Conservation (phyloP, 2,329 filamentous ascomycete species). For the Fonsecaea multimorphosa region DNA sequence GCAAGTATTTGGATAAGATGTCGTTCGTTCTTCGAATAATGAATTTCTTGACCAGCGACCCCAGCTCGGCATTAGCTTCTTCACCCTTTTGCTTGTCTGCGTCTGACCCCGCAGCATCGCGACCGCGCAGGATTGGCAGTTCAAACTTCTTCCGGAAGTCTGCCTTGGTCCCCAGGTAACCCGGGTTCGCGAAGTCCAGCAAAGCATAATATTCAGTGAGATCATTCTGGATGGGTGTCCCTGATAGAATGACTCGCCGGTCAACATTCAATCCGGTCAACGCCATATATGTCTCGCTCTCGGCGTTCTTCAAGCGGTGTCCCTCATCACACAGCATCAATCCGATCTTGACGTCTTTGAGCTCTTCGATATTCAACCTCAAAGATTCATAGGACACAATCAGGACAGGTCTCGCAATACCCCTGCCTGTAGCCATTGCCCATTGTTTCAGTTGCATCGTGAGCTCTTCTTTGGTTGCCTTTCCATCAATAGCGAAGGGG, state of each 20-base stretch:
- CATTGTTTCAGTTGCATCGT: conserved; percentile 90
- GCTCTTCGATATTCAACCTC: conserved; percentile 85
- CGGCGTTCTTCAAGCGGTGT: conserved; percentile 93
- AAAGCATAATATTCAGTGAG: conserved; percentile 97
- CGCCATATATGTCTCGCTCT: conserved; percentile 92
- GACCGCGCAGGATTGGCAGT: conserved; percentile 85
- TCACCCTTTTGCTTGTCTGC: conserved; percentile 82
- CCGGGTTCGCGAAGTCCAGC: conserved; percentile 94
- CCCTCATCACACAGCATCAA: conserved; percentile 95
- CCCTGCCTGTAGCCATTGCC: conserved; percentile 88
- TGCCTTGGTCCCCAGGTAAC: conserved; percentile 81
- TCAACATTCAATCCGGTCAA: conserved; percentile 89
- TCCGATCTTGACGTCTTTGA: conserved; percentile 88
- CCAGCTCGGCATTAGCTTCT: conserved; percentile 78
- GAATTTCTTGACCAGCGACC: conserved; percentile 92
- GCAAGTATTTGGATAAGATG: conserved; percentile 94
- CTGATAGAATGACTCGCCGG: conserved; percentile 90
- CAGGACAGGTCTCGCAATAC: conserved; percentile 88
- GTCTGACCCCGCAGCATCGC: conserved; percentile 88
- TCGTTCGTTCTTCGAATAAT: conserved; percentile 98
- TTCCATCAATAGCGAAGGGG: conserved; percentile 95
- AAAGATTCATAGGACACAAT: conserved; percentile 98
- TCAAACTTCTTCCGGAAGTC: conserved; percentile 97
- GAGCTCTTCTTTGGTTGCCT: conserved; percentile 91
- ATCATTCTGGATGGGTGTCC: conserved; percentile 97